Conservation (phyloP, 306 rosid species). For the Glycine tomentella region DNA sequence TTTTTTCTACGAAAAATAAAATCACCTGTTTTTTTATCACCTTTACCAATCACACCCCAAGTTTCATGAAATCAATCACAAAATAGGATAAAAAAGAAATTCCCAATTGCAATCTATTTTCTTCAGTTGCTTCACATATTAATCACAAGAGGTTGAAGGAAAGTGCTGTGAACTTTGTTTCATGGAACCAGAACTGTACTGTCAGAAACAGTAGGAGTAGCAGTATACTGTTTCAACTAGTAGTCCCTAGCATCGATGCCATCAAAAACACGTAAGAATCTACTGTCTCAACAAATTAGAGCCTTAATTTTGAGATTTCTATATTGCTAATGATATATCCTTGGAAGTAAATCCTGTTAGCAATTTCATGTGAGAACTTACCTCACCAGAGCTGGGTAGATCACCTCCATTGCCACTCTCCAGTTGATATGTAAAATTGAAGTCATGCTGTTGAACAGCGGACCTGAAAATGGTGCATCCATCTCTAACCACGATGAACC, state of each 20-base stretch:
- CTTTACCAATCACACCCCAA: no score
- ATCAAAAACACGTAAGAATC: slow-evolving; percentile 4
- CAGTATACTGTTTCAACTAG: not conserved
- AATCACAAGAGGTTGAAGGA: no score
- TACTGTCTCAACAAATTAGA: slow-evolving; percentile 12
- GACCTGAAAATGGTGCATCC: slow-evolving; percentile 82
- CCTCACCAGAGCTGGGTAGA: slow-evolving; percentile 94
- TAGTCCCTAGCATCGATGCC: not conserved
- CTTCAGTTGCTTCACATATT: not conserved
- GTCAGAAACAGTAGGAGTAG: not conserved
- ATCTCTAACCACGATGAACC: slow-evolving; percentile 87
- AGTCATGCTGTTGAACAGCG: slow-evolving; percentile 87
- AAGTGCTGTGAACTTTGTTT: no score
- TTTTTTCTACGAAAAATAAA: not conserved
- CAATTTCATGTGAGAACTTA: slow-evolving; percentile 44
- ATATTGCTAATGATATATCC: not conserved
- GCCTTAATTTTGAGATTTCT: slow-evolving; percentile 9
- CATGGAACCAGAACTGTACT: no score
- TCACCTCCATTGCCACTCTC: slow-evolving; percentile 84
- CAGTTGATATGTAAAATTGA: slow-evolving; percentile 89
- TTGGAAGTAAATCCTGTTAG: slow-evolving; percentile 10
- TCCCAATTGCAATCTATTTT: not conserved
- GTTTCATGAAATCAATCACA: not conserved
- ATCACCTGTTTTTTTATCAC: not conserved
- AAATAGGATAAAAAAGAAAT: not conserved